Conservation (phyloP, 768 basidiomycete species). For the Leucosporidium scottii region DNA sequence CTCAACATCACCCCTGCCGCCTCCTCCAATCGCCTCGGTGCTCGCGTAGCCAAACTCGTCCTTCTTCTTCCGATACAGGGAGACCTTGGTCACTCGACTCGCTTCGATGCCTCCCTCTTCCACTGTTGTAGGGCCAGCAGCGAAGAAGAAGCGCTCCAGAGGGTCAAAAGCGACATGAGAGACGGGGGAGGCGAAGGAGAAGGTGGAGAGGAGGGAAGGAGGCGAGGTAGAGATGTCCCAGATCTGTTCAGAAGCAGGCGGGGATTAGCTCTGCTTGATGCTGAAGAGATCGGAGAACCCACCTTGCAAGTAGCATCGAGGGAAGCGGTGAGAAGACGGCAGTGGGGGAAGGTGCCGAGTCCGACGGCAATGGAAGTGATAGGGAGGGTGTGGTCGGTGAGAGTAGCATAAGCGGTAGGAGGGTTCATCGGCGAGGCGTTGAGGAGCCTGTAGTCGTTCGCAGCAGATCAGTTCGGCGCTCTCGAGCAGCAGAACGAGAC, state of each 20-base stretch:
- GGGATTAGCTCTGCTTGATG: too few relatives aligned
- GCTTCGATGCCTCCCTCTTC: neutral
- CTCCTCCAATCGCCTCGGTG: constrained; percentile 67
- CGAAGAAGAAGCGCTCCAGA: constrained; percentile 84
- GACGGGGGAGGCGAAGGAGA: constrained; percentile 74
- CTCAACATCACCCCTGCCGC: constrained; percentile 62
- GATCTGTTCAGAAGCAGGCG: constrained; percentile 46
- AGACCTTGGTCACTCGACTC: constrained; percentile 28
- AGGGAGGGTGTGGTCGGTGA: constrained; percentile 88
- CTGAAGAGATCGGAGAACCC: constrained; percentile 19
- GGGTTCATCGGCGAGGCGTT: constrained; percentile 26
- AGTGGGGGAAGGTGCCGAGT: constrained; percentile 66
- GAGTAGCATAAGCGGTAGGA: constrained; percentile 61
- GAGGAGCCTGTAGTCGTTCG: neutral
- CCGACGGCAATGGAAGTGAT: constrained; percentile 76
- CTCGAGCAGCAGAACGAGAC: neutral
- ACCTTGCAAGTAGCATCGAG: constrained; percentile 90
- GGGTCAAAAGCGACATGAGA: constrained; percentile 65
- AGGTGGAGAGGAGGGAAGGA: constrained; percentile 66
- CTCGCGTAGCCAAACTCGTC: constrained; percentile 21
- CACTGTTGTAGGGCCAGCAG: constrained; percentile 37
- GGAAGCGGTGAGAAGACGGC: constrained; percentile 70
- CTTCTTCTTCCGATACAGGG: constrained; percentile 16
- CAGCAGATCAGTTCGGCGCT: constrained; percentile 1
- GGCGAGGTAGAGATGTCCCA: constrained; percentile 72